Base-by-base conservation (phyloP, 768 basidiomycete species). In the Calocybe gangraenosa region DNA sequence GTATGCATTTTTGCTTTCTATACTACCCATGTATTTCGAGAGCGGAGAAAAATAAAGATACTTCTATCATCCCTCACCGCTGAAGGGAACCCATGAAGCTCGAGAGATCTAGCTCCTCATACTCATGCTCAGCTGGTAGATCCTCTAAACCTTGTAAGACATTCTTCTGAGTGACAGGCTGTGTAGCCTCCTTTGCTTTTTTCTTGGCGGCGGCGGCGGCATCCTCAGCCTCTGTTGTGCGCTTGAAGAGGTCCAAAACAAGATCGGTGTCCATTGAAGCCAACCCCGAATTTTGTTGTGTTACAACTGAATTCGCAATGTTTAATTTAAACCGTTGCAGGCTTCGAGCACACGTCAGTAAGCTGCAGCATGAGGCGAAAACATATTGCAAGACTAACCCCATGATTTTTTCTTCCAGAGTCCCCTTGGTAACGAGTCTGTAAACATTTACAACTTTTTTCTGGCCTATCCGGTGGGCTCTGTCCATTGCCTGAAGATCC, bases 381-480 rank as follows among this genome's bases (percentile, higher is more conserved):
- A 9, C 44, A 7, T 20, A 21, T 23, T 30, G 36, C 7, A 22
- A 8, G 33, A 68, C 83, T 52, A 63, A 96, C 92, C 96, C 96
- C 96, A 99, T 99, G 53, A 99, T 99, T 67, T 98, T 98, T 65
- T 98, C 96, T 64, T 99, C 96, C 31, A 99, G 63, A 0, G 96
- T 99, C 10, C 94, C 96, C 60, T 94, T 88, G 10, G 94, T 98
- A 55, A 99, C 92, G 42, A 99, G 69, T 13, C 96, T 86, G 68
- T 99, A 99, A 4, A 99, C 96, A 55, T 98, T 98, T 21, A 99
- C 96, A 11, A 98, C 95, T 65, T 93, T 92, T 74, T 96, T 98
- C 69, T 99, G 96, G 5, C 96, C 96, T 30, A 98, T 85, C 43
- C 96, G 85, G 67, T 98, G 96, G 1, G 96, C 96, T 47, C 96